These are phyloP conservation scores for Fusarium incarnatum DNA, from an alignment of 2,329 filamentous ascomycete genomes.

Conservation along the genomic window DNA sequence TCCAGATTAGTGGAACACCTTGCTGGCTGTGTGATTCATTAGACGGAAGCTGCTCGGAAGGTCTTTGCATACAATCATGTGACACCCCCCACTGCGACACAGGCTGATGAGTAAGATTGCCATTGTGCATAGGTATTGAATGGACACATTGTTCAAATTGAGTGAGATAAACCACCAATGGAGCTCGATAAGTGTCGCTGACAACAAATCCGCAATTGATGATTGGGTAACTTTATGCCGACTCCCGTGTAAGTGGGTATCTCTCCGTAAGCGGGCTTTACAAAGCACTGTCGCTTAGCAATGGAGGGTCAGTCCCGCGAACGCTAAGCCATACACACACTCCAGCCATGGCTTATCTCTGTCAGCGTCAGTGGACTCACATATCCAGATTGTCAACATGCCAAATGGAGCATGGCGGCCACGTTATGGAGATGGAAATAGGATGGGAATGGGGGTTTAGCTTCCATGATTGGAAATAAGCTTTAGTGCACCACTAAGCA, in stretches of 20 bases:
- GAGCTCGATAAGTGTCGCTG: too few species aligned
- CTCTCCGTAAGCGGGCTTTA: background rate
- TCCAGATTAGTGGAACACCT: background rate
- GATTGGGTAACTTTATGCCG: background rate
- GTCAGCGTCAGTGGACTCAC: too few species aligned
- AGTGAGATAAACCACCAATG: background rate
- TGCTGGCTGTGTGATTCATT: too few species aligned
- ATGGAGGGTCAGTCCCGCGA: background rate
- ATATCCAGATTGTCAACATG: accelerated
- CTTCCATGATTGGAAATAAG: background rate
- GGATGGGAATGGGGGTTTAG: accelerated
- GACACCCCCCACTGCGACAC: background rate
- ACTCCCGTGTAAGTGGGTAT: background rate
- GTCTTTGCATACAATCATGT: background rate
- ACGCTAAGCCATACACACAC: background rate
- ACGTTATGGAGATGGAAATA: too few species aligned
- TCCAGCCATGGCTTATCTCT: too few species aligned
- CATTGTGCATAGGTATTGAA: background rate
- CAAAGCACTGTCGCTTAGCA: background rate
- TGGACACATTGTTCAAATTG: background rate
- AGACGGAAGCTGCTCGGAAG: background rate
- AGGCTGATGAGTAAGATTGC: background rate
- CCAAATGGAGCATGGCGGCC: background rate
- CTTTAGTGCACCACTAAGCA: accelerated
- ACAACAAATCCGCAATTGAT: too few species aligned